Conservation (phyloP, 306 rosid species). For the Pyrus communis region DNA sequence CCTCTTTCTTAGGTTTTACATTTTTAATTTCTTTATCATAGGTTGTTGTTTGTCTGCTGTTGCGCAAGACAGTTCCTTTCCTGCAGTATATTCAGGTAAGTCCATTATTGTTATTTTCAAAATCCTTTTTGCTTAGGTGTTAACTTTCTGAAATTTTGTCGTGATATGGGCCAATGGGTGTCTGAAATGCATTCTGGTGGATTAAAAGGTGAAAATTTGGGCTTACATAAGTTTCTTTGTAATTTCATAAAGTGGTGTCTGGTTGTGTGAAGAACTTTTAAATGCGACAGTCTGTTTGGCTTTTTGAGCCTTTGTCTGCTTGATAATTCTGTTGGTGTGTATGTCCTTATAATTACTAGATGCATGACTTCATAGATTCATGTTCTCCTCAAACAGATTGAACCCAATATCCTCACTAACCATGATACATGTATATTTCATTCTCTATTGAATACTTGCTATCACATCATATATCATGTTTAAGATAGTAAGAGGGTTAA, state of each 20-base stretch:
- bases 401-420: not conserved
- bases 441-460: not conserved
- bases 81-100: constrained; percentile 90
- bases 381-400: not conserved
- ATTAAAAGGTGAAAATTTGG: not conserved
- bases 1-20: not conserved
- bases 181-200: not conserved
- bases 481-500: not conserved
- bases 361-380: not conserved
- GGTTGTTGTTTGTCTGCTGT: constrained; percentile 91
- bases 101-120: constrained; percentile 9
- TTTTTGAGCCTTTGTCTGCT: not conserved
- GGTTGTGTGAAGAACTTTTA: not conserved
- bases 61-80: constrained; percentile 93
- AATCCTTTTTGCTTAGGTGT: not conserved
- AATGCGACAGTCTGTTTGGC: not conserved
- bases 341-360: not conserved
- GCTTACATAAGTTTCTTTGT: not conserved
- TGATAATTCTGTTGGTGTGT: not conserved
- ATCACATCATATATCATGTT: not conserved
- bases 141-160: not conserved
- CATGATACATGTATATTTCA: not conserved
- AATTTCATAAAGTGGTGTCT: not conserved
- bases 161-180: not conserved
- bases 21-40: constrained; percentile 37